Percentiles rank a stretch among this genome's conserved stretches.
Conservation (phyloP, 1,284 basidiomycete species). For the Apiotrichum laibachii region DNA sequence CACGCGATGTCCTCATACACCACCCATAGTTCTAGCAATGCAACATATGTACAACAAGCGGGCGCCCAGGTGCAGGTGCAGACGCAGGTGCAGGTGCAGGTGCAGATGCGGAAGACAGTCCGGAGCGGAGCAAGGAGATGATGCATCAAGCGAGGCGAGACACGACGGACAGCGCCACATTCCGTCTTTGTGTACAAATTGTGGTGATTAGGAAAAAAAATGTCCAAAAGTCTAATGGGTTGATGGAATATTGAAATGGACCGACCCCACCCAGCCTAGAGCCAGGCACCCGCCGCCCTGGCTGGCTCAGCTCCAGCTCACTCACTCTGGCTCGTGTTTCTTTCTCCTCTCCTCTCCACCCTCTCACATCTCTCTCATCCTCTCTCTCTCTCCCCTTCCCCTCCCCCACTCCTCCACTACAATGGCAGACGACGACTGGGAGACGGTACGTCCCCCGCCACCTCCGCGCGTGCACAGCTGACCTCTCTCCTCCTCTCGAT, state of each 20-base stretch:
- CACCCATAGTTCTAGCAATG: not conserved
- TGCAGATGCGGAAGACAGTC: no score
- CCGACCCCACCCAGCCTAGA: no score
- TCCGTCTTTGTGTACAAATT: no score
- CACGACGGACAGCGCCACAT: not conserved
- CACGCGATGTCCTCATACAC: no score
- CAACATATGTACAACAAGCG: not conserved
- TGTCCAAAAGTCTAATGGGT: no score
- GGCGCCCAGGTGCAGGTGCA: slow-evolving; percentile 5
- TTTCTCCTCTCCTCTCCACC: no score
- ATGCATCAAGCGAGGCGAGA: no score
- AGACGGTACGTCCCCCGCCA: slow-evolving; percentile 9
- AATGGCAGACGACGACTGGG: slow-evolving; percentile 19
- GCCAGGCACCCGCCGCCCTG: not conserved
- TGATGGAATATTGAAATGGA: no score
- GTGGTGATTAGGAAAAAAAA: no score
- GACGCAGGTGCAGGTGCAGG: no score
- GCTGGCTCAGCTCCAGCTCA: not conserved
- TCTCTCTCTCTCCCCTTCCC: not conserved
- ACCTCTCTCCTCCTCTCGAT: not conserved
- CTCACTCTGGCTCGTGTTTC: not conserved
- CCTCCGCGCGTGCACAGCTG: not conserved
- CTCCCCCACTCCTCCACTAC: not conserved
- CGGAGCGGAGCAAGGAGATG: no score
- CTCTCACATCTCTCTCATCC: not conserved